Evolutionary conservation across 1,284 basidiomycete genomes (phyloP).

Genomic region (Singerocomus inundabilis): DNA sequence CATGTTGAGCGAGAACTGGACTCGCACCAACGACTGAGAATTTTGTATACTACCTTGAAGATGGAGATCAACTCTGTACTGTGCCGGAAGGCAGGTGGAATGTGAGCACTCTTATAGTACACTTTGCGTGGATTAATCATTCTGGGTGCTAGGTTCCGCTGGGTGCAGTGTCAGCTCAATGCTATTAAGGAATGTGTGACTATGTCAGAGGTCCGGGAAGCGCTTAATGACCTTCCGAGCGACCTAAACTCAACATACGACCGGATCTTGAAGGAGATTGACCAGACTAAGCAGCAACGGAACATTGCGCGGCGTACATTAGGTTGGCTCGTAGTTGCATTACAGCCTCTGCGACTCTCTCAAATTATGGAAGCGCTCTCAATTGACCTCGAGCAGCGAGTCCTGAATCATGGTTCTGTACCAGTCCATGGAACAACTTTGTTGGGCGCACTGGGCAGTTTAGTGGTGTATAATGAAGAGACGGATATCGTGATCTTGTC

Average conservation of each 20-base stretch:
- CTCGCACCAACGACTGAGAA: not conserved
- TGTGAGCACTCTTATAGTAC: not conserved
- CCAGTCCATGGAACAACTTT: too few species aligned
- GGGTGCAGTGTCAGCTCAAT: too few species aligned
- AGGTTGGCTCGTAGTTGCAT: constrained; percentile 4
- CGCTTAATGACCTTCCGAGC: too few species aligned
- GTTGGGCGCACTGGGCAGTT: too few species aligned
- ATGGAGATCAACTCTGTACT: not conserved
- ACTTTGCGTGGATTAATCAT: not conserved
- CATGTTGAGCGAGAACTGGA: too few species aligned
- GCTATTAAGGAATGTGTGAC: too few species aligned
- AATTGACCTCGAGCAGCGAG: not conserved
- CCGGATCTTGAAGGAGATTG: not conserved
- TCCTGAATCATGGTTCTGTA: too few species aligned
- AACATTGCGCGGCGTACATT: not conserved
- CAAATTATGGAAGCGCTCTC: not conserved
- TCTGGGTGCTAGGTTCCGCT: not conserved
- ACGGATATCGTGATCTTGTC: too few species aligned
- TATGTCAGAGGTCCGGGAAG: too few species aligned
- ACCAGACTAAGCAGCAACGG: too few species aligned
- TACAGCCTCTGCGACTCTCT: constrained; percentile 1
- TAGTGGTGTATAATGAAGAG: too few species aligned
- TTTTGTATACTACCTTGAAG: not conserved
- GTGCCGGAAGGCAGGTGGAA: not conserved
- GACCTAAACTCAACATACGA: not conserved